Evolutionary conservation across 176 grass and related monocot species (phyloP).

Genomic region (Aegilops tauschii): DNA sequence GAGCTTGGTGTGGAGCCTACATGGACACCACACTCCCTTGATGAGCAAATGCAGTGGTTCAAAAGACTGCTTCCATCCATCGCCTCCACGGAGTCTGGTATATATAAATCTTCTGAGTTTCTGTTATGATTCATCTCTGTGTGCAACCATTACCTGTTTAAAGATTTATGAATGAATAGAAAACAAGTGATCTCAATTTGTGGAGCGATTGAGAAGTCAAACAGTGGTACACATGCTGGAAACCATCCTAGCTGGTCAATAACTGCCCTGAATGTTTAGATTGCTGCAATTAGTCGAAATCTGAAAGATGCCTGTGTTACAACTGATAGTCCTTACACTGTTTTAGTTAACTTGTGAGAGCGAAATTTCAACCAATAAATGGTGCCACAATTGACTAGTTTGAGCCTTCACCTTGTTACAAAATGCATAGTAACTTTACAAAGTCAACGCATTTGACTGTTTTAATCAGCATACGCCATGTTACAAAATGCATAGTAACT

Average conservation of each 20-base stretch:
- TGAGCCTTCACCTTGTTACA: neutral
- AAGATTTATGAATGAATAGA: conserved; percentile 10
- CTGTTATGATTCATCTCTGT: neutral
- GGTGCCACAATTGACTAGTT: neutral
- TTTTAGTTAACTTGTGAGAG: neutral
- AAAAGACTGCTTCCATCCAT: conserved; percentile 57
- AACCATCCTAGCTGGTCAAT: neutral
- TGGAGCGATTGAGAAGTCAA: neutral
- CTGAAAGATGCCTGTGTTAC: neutral
- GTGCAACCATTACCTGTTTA: neutral
- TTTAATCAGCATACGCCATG: neutral
- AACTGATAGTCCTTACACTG: neutral
- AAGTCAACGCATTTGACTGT: neutral
- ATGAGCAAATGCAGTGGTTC: conserved; percentile 79
- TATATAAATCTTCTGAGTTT: neutral
- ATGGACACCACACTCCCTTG: conserved; percentile 67
- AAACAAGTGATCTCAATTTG: conserved; percentile 3
- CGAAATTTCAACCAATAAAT: conserved; percentile 12
- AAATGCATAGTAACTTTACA: neutral
- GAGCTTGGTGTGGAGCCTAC: conserved; percentile 47
- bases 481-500: neutral
- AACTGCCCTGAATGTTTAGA: neutral
- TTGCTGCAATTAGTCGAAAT: conserved; percentile 10
- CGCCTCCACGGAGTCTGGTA: conserved; percentile 39
- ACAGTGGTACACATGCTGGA: conserved; percentile 16